Evolutionary conservation across 169 alveolate genomes (phyloP).

Genomic region (Plasmodium yoelii): DNA sequence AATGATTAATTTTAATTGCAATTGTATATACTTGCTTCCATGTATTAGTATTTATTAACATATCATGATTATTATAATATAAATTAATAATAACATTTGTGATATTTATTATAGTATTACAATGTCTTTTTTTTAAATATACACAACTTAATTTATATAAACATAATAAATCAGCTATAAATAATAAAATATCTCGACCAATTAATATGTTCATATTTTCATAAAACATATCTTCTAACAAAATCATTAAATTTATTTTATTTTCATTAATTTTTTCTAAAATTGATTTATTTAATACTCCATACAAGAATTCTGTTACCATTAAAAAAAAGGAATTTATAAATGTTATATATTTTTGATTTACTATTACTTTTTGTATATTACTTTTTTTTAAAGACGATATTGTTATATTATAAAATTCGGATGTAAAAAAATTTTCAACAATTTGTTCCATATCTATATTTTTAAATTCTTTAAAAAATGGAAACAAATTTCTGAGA

Average conservation of each 20-base stretch:
- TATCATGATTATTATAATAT: conserved; percentile 26
- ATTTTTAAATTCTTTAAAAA: conserved; percentile 61
- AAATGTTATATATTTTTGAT: conserved; percentile 46
- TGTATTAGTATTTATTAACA: conserved; percentile 32
- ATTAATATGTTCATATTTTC: conserved; percentile 64
- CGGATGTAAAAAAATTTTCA: conserved; percentile 57
- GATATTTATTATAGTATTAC: conserved; percentile 26
- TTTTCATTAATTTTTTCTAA: conserved; percentile 52
- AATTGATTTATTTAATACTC: conserved; percentile 17
- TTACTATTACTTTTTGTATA: conserved; percentile 33
- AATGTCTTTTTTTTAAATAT: conserved; percentile 69
- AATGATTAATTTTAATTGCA: conserved; percentile 60
- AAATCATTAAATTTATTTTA: conserved; percentile 25
- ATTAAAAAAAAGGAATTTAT: conserved; percentile 65
- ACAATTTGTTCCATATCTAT: conserved; percentile 61
- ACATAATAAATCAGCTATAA: conserved; percentile 67
- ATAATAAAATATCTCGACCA: conserved; percentile 60
- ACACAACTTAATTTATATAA: conserved; percentile 63
- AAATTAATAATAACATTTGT: conserved; percentile 23
- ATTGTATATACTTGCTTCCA: conserved; percentile 61
- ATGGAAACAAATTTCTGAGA: conserved; percentile 48
- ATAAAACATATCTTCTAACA: conserved; percentile 41
- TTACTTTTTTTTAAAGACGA: conserved; percentile 49
- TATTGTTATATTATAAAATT: conserved; percentile 39
- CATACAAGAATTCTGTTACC: conserved; percentile 72